phyloP scores from a whole-genome alignment of 345 rosid genomes.

The Lepidium sativum region DNA sequence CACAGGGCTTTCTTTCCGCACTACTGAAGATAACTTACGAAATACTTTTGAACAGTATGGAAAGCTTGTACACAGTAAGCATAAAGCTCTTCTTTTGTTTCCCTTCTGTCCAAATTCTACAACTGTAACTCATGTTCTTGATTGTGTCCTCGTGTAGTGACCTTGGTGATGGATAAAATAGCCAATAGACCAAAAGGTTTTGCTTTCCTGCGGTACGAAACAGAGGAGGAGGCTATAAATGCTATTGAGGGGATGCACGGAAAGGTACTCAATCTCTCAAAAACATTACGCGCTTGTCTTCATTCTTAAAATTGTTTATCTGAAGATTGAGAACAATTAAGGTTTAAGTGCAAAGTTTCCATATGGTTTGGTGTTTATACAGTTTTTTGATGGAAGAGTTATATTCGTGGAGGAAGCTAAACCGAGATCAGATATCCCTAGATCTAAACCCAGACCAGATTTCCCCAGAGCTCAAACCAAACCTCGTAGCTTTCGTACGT shows the following conservation, averaged over 20 bases:
- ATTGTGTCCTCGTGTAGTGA: constrained; percentile 36
- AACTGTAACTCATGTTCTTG: neutral
- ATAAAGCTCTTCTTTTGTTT: too few species aligned
- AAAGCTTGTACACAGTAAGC: constrained; percentile 49
- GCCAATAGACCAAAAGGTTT: constrained; percentile 77
- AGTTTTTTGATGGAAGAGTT: constrained; percentile 83
- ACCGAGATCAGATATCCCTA: constrained; percentile 46
- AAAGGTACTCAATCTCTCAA: constrained; percentile 37
- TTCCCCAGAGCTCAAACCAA: constrained; percentile 14
- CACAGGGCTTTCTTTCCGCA: constrained; percentile 74
- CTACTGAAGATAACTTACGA: constrained; percentile 60
- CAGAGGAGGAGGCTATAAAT: constrained; percentile 60
- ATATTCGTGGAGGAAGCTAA: constrained; percentile 76
- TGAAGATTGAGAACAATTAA: too few species aligned
- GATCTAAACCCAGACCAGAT: constrained; percentile 25
- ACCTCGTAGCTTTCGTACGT: constrained; percentile 24
- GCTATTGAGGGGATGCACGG: constrained; percentile 88
- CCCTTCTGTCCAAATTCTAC: too few species aligned
- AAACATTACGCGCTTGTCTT: neutral
- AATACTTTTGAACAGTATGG: constrained; percentile 68
- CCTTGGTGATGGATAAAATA: constrained; percentile 71
- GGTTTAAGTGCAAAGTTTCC: too few species aligned
- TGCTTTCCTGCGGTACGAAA: constrained; percentile 62
- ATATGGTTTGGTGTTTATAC: constrained; percentile 3
- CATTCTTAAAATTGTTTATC: neutral